Percentiles rank a stretch among this genome's conserved stretches.
These are phyloP conservation scores for Kwoniella mangroviensis DNA, from an alignment of 768 basidiomycete species.

Conservation along the genomic window DNA sequence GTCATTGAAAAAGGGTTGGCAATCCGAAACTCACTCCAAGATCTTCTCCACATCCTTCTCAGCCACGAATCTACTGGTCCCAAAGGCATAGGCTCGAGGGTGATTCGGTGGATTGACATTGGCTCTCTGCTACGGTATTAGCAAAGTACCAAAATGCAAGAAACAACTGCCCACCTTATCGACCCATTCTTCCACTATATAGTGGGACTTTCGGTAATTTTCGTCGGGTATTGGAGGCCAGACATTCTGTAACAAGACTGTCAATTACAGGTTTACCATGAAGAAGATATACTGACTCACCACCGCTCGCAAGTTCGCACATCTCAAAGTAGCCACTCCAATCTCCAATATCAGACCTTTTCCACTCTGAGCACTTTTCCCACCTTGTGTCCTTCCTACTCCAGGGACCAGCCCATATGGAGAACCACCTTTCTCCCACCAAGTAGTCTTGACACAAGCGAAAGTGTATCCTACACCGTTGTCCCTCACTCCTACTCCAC, in stretches of 20 bases:
- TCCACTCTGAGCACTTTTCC: conserved; percentile 18
- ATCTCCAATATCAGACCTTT: conserved; percentile 54
- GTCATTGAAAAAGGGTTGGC: no score
- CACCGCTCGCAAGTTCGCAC: conserved; percentile 54
- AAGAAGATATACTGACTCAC: conserved; percentile 37
- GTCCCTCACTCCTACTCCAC: conserved; percentile 34
- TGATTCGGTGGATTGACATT: conserved; percentile 51
- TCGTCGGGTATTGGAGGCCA: conserved; percentile 56
- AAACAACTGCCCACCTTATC: conserved; percentile 50
- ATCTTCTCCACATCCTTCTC: conserved; percentile 51
- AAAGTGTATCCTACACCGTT: conserved; percentile 51
- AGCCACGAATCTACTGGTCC: conserved; percentile 47
- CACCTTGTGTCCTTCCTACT: conserved; percentile 35
- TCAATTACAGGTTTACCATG: neutral
- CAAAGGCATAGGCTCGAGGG: conserved; percentile 54
- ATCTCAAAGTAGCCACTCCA: conserved; percentile 51
- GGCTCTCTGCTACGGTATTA: conserved; percentile 36
- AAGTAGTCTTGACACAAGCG: conserved; percentile 49
- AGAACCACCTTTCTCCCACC: conserved; percentile 55
- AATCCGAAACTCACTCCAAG: conserved; percentile 45
- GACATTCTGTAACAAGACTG: conserved; percentile 38
- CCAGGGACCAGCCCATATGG: conserved; percentile 45
- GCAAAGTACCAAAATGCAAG: neutral
- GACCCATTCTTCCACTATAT: conserved; percentile 56
- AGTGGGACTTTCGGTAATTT: conserved; percentile 56